These are phyloP conservation scores for Steccherinum ochraceum DNA, from an alignment of 768 basidiomycete genomes.

Conservation along the genomic window DNA sequence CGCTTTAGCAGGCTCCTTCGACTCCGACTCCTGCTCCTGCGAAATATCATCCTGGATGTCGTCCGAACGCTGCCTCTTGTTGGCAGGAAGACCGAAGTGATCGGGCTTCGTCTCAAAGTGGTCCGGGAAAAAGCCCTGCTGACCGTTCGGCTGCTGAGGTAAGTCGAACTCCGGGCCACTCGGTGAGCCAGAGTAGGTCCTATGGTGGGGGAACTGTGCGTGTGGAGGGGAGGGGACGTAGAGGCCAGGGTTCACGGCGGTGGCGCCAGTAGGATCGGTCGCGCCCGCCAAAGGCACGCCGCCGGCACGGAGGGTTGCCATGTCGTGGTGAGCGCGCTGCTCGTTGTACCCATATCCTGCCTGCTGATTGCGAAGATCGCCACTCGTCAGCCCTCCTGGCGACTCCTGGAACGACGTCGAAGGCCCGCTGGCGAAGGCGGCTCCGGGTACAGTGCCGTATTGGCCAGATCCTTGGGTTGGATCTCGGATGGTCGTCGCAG, in stretches of 20 bases:
- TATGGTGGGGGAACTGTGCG: background rate
- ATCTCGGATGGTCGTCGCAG: background rate
- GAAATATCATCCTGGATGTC: background rate
- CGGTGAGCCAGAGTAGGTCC: background rate
- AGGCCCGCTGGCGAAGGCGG: background rate
- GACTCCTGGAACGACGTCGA: background rate
- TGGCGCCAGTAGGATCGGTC: background rate
- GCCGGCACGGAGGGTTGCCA: background rate
- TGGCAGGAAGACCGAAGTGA: background rate
- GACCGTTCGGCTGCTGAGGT: background rate
- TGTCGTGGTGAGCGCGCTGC: background rate
- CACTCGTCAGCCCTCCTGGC: background rate
- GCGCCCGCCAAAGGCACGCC: background rate
- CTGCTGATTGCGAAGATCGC: background rate
- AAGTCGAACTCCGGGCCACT: background rate
- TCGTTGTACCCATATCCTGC: background rate
- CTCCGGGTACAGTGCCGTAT: background rate
- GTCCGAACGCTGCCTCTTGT: background rate
- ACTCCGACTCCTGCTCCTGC: background rate
- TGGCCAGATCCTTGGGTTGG: background rate
- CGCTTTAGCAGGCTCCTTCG: conserved; percentile 2
- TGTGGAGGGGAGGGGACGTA: background rate
- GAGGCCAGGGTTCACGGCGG: background rate
- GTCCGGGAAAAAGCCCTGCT: background rate
- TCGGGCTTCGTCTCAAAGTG: background rate